Percentiles rank a stretch among this genome's conserved stretches.
These are phyloP conservation scores for Metarhizium album DNA, from an alignment of 2,329 filamentous ascomycete species.

Conservation along the genomic window DNA sequence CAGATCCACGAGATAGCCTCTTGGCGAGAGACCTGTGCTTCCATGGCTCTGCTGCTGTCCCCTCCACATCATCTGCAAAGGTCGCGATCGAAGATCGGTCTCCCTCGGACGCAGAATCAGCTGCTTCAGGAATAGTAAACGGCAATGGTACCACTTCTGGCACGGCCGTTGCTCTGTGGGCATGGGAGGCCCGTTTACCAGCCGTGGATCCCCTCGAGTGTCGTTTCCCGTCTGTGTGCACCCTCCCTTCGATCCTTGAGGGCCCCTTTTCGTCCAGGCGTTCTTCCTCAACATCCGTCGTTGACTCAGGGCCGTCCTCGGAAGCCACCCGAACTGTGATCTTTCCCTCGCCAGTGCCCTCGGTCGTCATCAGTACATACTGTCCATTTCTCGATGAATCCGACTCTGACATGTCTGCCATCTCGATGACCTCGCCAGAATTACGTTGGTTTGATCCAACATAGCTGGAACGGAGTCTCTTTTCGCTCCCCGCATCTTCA, in stretches of 20 bases:
- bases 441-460: constrained; percentile 25
- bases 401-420: constrained; percentile 35
- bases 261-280: constrained; percentile 19
- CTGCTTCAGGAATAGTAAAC: constrained; percentile 45
- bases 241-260: constrained; percentile 11
- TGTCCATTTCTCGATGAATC: constrained; percentile 18
- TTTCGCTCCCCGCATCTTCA: constrained; percentile 38
- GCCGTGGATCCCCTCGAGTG: constrained; percentile 12
- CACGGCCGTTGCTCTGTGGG: constrained; percentile 22
- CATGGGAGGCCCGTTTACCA: constrained; percentile 9
- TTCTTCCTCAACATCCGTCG: constrained; percentile 14
- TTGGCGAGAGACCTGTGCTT: constrained; percentile 29
- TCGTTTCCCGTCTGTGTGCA: constrained; percentile 10
- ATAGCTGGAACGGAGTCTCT: constrained; percentile 24
- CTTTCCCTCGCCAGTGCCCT: constrained; percentile 30
- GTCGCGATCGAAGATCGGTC: constrained; percentile 59
- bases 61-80: constrained; percentile 51
- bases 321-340: constrained; percentile 43
- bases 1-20: constrained; percentile 38
- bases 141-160: constrained; percentile 52
- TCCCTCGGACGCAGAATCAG: constrained; percentile 29
- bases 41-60: constrained; percentile 16
- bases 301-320: constrained; percentile 31
- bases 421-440: constrained; percentile 41
- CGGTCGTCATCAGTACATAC: constrained; percentile 30